These are phyloP conservation scores for Lasiodiplodia sp. DNA, from an alignment of 2,329 filamentous ascomycete genomes.

Conservation along the genomic window DNA sequence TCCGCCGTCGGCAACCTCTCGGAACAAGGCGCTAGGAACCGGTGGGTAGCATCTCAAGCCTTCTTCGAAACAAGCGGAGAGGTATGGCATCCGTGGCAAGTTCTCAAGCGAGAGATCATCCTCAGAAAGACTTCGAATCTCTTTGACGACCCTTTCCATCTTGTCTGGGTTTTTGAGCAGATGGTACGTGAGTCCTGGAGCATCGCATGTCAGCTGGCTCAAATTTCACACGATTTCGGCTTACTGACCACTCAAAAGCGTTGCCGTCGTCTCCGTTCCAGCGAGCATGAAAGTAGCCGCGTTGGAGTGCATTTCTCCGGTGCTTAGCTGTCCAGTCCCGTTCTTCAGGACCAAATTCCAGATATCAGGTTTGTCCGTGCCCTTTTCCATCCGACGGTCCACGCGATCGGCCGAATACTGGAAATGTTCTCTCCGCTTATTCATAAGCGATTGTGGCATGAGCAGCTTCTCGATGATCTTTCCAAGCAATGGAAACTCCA, in stretches of 20 bases:
- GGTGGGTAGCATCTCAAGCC: conserved; percentile 52
- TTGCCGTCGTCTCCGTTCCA: conserved; percentile 56
- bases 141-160: conserved; percentile 39
- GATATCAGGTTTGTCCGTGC: conserved; percentile 39
- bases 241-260: conserved; percentile 44
- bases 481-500: background rate
- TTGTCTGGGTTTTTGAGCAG: conserved; percentile 38
- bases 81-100: conserved; percentile 43
- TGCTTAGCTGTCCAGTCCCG: conserved; percentile 33
- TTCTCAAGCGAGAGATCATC: conserved; percentile 46
- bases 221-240: no score
- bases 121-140: conserved; percentile 37
- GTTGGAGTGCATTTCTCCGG: conserved; percentile 49
- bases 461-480: background rate
- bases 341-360: conserved; percentile 48
- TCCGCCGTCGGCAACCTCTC: conserved; percentile 45
- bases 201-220: no score
- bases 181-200: conserved; percentile 39
- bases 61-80: conserved; percentile 52
- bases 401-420: conserved; percentile 31
- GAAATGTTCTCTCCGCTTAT: background rate
- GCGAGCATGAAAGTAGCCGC: conserved; percentile 49
- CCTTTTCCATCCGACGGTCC: conserved; percentile 35
- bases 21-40: conserved; percentile 44
- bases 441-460: background rate